These are phyloP conservation scores for Blastobotrys petasosporus DNA, from an alignment of 1,139 yeast genomes.

Conservation along the genomic window DNA sequence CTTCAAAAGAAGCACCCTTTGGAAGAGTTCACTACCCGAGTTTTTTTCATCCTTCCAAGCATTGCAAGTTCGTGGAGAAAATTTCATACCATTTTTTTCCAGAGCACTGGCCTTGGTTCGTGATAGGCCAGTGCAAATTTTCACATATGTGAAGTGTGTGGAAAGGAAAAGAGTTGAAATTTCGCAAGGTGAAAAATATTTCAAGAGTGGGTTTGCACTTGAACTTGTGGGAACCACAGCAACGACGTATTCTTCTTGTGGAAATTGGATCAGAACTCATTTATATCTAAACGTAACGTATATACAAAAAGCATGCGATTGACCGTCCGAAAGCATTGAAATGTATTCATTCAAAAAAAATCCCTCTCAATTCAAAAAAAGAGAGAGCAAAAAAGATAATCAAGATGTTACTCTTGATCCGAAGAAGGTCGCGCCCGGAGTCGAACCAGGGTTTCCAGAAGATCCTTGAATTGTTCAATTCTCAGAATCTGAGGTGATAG, in stretches of 20 bases:
- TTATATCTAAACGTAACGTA: too few species aligned
- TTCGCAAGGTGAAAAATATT: neutral
- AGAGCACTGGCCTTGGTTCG: neutral
- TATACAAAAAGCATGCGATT: too few species aligned
- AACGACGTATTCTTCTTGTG: too few species aligned
- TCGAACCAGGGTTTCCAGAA: too few species aligned
- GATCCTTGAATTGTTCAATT: too few species aligned
- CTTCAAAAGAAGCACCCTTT: conserved; percentile 15
- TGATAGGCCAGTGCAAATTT: neutral
- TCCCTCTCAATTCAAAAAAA: neutral
- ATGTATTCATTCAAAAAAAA: too few species aligned
- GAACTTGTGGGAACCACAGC: neutral
- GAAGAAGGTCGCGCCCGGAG: too few species aligned
- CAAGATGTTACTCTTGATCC: neutral
- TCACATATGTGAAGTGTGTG: neutral
- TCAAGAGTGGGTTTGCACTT: neutral
- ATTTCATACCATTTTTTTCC: neutral
- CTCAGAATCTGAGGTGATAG: too few species aligned
- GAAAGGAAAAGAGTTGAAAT: neutral
- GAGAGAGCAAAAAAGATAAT: too few species aligned
- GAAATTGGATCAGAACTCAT: too few species aligned
- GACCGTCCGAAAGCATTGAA: too few species aligned
- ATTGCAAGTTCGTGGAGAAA: neutral
- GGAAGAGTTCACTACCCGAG: conserved; percentile 15
- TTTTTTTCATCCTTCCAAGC: conserved; percentile 13